Evolutionary conservation across 495 filamentous ascomycete species (phyloP), one percentile per base, ranked within the genome.

Genomic region (Podospora bellae-mahoneyi): DNA sequence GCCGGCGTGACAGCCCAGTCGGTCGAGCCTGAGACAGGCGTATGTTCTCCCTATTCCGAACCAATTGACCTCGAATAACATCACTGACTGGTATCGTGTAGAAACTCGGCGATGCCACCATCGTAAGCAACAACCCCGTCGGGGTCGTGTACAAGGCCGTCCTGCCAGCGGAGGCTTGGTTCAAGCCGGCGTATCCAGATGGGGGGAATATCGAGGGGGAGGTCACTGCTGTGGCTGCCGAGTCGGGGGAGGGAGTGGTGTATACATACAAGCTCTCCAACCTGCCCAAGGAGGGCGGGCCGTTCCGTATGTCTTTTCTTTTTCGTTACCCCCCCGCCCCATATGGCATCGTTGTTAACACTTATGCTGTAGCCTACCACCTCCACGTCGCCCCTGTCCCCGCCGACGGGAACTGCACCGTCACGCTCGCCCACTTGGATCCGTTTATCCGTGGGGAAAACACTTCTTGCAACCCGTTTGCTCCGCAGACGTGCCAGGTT

Each of bases 321-420:
- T 16, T 10, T 58, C 18, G 60, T 27, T 48, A 23, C 60, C 23
- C 20, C 10, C 34, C 34, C 34, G 0, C 39, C 39, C 39, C 39
- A 48, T 48, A 48, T 32, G 30, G 30, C 7, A 32, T 7, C 7
- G 30, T 32, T 60, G 57, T 64, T 70, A 58, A 71, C 62, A 16
- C 60, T 55, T 32, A 67, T 69, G 20, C 30, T 23, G 23, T 68
- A 94, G 92, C 83, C 32, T 97, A 97, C 81, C 92, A 96, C 71
- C 84, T 97, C 73, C 92, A 97, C 81, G 86, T 87, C 66, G 75
- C 81, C 57, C 90, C 90, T 18, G 90, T 96, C 39, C 88, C 90
- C 3, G 78, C 81, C 48, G 78, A 89, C 72, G 93, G 93, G 66
- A 93, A 92, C 84, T 97, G 93, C 83, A 90, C 88, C 62, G 82